Conservation (phyloP, 176 grass and related monocot genomes). For the Rhipidocladum racemiflorum region DNA sequence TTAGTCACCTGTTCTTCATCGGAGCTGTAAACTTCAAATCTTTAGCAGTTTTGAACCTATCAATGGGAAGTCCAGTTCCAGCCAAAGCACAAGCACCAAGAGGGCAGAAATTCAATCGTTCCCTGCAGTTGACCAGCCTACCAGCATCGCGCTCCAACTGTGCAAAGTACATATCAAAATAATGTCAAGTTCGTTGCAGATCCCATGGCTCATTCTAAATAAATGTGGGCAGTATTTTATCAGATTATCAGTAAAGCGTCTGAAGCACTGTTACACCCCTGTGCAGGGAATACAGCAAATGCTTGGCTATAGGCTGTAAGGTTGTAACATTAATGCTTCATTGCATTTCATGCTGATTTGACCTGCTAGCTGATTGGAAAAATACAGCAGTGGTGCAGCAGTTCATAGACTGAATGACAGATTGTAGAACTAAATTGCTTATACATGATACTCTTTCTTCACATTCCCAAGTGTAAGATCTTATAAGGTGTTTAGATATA, state of each 20-base stretch:
- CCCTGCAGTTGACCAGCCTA: slow-evolving; percentile 79
- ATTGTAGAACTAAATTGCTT: not conserved
- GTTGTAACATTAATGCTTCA: not conserved
- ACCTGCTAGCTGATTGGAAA: not conserved
- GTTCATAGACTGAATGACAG: not conserved
- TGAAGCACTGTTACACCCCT: not conserved
- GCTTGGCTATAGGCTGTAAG: not conserved
- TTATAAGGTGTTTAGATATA: not conserved
- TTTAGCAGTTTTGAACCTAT: slow-evolving; percentile 83
- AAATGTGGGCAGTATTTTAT: not conserved
- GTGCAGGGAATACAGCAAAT: not conserved
- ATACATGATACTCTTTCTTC: slow-evolving; percentile 5
- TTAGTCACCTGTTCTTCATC: slow-evolving; percentile 88
- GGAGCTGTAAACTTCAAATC: slow-evolving; percentile 88
- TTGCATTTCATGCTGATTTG: not conserved
- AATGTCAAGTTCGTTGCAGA: not conserved
- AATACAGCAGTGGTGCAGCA: not conserved
- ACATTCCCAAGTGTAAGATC: not conserved
- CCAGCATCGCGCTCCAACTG: slow-evolving; percentile 93
- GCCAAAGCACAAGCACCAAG: slow-evolving; percentile 97
- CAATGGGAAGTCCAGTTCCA: slow-evolving; percentile 92
- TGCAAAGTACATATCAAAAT: slow-evolving; percentile 4
- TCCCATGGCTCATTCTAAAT: slow-evolving; percentile 7
- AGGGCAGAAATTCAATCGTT: slow-evolving; percentile 87
- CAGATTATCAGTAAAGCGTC: not conserved